These are phyloP conservation scores for Colletotrichum sublineola DNA, from an alignment of 2,329 filamentous ascomycete species.

Conservation along the genomic window DNA sequence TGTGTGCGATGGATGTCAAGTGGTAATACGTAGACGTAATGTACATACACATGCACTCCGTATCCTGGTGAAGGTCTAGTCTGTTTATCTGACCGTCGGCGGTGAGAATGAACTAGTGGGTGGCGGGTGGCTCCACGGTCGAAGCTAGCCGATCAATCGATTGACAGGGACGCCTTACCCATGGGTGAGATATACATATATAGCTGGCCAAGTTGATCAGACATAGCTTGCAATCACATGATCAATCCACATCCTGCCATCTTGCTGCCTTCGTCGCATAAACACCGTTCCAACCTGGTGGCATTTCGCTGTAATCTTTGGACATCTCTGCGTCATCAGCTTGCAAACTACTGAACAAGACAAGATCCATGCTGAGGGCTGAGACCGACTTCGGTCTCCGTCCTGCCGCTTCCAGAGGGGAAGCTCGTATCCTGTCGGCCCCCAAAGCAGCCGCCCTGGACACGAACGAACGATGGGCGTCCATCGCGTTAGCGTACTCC, in stretches of 20 bases:
- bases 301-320: slow-evolving; percentile 10
- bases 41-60: slow-evolving; percentile 59
- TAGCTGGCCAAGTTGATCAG: not conserved
- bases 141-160: not conserved
- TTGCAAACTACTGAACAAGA: slow-evolving; percentile 64
- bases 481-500: slow-evolving; percentile 5
- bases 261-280: slow-evolving; percentile 44
- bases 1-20: slow-evolving; percentile 44
- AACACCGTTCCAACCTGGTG: slow-evolving; percentile 7
- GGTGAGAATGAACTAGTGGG: slow-evolving; percentile 60
- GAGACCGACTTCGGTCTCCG: slow-evolving; percentile 61
- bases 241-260: slow-evolving; percentile 64
- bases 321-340: slow-evolving; percentile 59
- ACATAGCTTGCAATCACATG: slow-evolving; percentile 55
- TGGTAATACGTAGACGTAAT: slow-evolving; percentile 50
- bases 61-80: slow-evolving; percentile 68
- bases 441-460: slow-evolving; percentile 53
- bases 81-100: slow-evolving; percentile 62
- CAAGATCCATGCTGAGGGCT: slow-evolving; percentile 52
- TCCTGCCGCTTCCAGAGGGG: slow-evolving; percentile 63
- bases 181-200: not conserved
- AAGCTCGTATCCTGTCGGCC: slow-evolving; percentile 51
- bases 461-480: slow-evolving; percentile 56
- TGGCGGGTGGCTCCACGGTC: slow-evolving; percentile 33
- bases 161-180: not conserved